phyloP scores from a whole-genome alignment of 805 yeast species.

The Vanderwaltozyma verrucispora region DNA sequence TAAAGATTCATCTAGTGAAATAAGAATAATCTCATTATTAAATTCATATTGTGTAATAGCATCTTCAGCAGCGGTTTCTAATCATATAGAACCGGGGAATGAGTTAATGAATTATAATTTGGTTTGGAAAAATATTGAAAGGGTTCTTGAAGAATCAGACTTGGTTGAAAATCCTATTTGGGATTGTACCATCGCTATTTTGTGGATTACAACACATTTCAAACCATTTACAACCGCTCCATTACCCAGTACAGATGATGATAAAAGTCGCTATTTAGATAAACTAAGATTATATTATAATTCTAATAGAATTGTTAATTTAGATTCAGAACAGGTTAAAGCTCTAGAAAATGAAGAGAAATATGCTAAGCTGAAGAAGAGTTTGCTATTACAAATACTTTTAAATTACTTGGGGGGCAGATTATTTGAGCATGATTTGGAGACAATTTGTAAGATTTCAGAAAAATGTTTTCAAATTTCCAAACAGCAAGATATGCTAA shows the following conservation, averaged over 20 bases:
- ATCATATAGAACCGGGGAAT: too few species aligned
- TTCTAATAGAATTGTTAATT: constrained; percentile 12
- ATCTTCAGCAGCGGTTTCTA: constrained; percentile 5
- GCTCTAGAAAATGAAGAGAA: neutral
- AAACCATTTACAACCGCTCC: constrained; percentile 25
- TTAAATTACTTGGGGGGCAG: constrained; percentile 25
- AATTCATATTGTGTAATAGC: constrained; percentile 14
- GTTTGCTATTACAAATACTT: constrained; percentile 18
- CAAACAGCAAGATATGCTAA: constrained; percentile 13
- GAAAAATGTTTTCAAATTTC: constrained; percentile 21
- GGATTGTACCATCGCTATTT: constrained; percentile 20
- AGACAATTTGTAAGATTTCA: constrained; percentile 18
- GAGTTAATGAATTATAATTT: constrained; percentile 1
- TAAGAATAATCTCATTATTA: constrained; percentile 15
- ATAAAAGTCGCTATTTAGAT: constrained; percentile 10
- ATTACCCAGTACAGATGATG: constrained; percentile 19
- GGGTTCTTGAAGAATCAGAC: constrained; percentile 5
- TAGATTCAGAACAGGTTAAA: neutral
- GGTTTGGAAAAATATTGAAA: constrained; percentile 14
- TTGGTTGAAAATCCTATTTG: constrained; percentile 16
- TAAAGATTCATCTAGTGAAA: constrained; percentile 5
- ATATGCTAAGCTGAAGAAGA: constrained; percentile 15
- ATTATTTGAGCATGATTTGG: constrained; percentile 22
- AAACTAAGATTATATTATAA: constrained; percentile 15
- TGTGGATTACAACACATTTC: constrained; percentile 24